Base-by-base conservation (phyloP, 2,329 filamentous ascomycete species). In the Penicillium sp. region DNA sequence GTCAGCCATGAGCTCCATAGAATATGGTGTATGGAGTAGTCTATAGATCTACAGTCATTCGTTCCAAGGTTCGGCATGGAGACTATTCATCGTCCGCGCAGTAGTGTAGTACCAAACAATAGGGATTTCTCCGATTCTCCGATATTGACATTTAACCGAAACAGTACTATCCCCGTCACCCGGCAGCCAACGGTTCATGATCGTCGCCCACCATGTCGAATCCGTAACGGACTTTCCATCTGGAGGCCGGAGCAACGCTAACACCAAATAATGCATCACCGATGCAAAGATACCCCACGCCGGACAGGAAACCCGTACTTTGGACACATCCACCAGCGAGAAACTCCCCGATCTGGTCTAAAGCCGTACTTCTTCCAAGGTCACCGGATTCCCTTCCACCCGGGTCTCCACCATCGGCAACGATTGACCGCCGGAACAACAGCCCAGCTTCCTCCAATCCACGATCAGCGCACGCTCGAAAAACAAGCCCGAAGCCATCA, bases 371-470 rank as follows among this genome's bases (percentile, higher is more conserved):
- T 25, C 11, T 40, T 25, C n/a, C 38, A 24, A 24, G 38, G 38
- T 40, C 38, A 40, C 38, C 38, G 38, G 38, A 48, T 48, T 16
- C 18, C 38, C 38, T 44, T 42, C 25, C 44, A 20, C 38, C 24
- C 38, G 28, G 44, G 16, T 40, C 38, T 40, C 20, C 38, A 40
- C 38, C 20, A 5, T n/a, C n/a, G n/a, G 5, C 33, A 20, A 20
- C 9, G 4, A 11, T 20, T 36, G 16, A 36, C 33, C 33, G 33
- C 33, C 16, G 33, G 33, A 20, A 20, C 33, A 3, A 16, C 16
- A 36, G 14, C 6, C 16, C 10, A 16, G 4, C 10, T 36, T 9
- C 4, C 7, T 36, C 33, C 33, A 36, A 20, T 36, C 33, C 8
- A 16, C 7, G 8, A 4, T 4, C 3, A 2, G 6, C 8, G n/a